Base-by-base conservation (phyloP, 805 yeast species). In the Metschnikowia sp. region DNA sequence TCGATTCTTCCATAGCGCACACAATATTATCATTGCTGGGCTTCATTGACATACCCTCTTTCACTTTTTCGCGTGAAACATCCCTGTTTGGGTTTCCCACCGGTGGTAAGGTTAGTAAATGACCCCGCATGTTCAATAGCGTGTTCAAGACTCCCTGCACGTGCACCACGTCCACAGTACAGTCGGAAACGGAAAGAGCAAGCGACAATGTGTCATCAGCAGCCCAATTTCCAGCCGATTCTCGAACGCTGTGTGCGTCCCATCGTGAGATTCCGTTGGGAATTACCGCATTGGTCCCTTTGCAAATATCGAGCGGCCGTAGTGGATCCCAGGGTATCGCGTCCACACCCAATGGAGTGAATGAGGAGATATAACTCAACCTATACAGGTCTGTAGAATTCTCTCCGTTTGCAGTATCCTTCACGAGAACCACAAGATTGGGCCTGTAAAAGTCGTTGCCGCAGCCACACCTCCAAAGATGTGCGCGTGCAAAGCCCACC, bases 401-500 rank as follows among this genome's bases (percentile, higher is more conserved):
- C 35, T 37, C 32, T 3, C 40, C 39, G 13, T 12, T 15, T 10
- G 30, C 30, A 2, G 56, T 42, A 42, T 69, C 71, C 46, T 59
- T 64, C 33, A 62, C 66, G 15, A 73, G 40, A 11, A 75, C 57
- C 42, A 70, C 65, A 48, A 76, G 52, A 43, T 70, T 68, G 3
- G 81, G 80, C 45, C 81, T 63, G 53, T 76, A 74, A 55, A 73
- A 64, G 18, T 64, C 63, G 15, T 55, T 57, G 10, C 77, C 75
- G 59, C 80, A 76, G 0, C 77, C 76, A 58, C 79, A 75, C 11
- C 61, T 50, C 44, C 63, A 61, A 15, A 75, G 49, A 51, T 72
- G 77, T 4, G 77, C 70, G 50, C 77, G 65, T 2, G 75, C 75
- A 57, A 76, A 73, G 0, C 77, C 78, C 29, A 75, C 60, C 75